Evolutionary conservation across 1,139 yeast genomes (phyloP).

Genomic region (Sugiyamaella grinbergsii): DNA sequence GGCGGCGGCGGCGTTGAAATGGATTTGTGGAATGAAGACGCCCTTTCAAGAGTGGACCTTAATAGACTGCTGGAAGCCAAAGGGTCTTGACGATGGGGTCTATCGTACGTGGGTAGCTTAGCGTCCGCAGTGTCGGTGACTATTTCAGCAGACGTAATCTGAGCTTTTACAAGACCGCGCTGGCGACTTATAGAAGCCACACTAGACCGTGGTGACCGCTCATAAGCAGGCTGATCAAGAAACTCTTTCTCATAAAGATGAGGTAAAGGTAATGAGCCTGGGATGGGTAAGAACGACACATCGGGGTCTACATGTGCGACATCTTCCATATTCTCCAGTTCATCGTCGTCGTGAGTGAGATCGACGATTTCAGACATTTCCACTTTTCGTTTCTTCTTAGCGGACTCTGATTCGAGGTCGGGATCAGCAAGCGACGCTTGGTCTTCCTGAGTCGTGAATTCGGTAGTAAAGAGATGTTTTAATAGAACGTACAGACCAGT

Average conservation of each 20-base stretch:
- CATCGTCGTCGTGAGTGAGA: slow-evolving; percentile 1
- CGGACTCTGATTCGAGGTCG: slow-evolving; percentile 3
- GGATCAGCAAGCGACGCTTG: neutral
- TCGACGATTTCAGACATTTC: slow-evolving; percentile 2
- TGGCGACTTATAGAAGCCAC: neutral
- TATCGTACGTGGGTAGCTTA: neutral
- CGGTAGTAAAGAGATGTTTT: slow-evolving; percentile 4
- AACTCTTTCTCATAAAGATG: slow-evolving; percentile 8
- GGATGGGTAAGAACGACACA: too few species aligned
- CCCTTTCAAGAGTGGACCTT: neutral
- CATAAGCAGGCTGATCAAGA: slow-evolving; percentile 18
- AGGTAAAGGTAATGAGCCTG: slow-evolving; percentile 2
- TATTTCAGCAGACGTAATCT: slow-evolving; percentile 9
- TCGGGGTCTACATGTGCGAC: too few species aligned
- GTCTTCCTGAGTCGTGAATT: slow-evolving; percentile 8
- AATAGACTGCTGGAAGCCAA: slow-evolving; percentile 9
- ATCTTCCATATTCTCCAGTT: neutral
- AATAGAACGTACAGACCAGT: slow-evolving; percentile 6
- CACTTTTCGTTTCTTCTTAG: slow-evolving; percentile 3
- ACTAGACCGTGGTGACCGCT: slow-evolving; percentile 15
- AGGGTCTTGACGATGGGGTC: neutral
- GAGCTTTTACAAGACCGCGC: neutral
- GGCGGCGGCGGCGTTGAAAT: neutral
- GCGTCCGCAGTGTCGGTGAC: neutral
- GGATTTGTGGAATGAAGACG: slow-evolving; percentile 6